Evolutionary conservation across 805 yeast genomes (phyloP).

Genomic region (Candida sithepensis): DNA sequence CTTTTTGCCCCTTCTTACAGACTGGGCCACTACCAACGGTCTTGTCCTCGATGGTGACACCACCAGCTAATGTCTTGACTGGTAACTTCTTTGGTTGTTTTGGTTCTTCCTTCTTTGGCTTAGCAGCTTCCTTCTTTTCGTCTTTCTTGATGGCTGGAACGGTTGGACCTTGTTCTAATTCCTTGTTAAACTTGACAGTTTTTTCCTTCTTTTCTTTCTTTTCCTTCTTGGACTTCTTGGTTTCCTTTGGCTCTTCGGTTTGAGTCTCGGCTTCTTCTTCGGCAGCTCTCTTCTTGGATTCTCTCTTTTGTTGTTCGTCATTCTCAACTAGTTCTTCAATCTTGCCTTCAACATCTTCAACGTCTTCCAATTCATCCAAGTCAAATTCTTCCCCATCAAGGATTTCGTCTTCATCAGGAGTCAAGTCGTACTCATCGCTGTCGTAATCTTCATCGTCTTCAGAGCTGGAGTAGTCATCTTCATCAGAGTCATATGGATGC

Average conservation of each 20-base stretch:
- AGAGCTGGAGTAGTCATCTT: conserved; percentile 39
- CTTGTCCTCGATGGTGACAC: conserved; percentile 91
- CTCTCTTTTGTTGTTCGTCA: conserved; percentile 45
- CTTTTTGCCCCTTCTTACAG: conserved; percentile 85
- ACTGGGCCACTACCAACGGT: conserved; percentile 81
- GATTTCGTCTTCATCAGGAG: conserved; percentile 75
- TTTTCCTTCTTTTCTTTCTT: conserved; percentile 45
- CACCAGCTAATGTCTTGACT: conserved; percentile 84
- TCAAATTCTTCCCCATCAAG: conserved; percentile 47
- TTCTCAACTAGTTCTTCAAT: conserved; percentile 71
- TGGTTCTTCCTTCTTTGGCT: conserved; percentile 21
- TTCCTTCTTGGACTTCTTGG: conserved; percentile 31
- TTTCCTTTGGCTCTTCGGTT: conserved; percentile 29
- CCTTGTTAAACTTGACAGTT: conserved; percentile 84
- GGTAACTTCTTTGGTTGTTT: conserved; percentile 51
- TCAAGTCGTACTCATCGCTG: conserved; percentile 59
- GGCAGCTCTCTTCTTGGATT: conserved; percentile 28
- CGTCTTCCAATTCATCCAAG: conserved; percentile 62
- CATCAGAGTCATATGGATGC: conserved; percentile 84
- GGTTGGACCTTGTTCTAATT: conserved; percentile 93
- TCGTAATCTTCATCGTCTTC: conserved; percentile 42
- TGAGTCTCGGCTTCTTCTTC: conserved; percentile 31
- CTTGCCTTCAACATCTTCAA: conserved; percentile 66
- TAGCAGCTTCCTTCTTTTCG: conserved; percentile 27
- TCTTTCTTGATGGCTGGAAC: conserved; percentile 29